A percentile compares a stretch with the other conserved stretches of the same genome.
phyloP scores from a whole-genome alignment of 805 yeast species.

The Blastobotrys attinorum region DNA sequence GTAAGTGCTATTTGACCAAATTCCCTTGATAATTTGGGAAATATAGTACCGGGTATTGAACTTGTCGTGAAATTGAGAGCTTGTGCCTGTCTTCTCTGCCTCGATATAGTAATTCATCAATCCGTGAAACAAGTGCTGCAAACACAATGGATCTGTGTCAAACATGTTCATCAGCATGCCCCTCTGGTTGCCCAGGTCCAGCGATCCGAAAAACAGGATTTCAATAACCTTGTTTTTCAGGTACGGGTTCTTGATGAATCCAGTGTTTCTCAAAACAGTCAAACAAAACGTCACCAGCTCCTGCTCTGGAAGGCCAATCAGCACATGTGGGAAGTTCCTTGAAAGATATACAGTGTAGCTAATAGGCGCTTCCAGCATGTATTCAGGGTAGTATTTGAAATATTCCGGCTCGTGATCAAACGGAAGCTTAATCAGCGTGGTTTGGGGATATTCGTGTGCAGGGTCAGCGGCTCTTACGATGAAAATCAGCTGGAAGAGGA shows the following conservation, averaged over 20 bases:
- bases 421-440: slow-evolving; percentile 8
- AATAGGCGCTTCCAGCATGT: slow-evolving; percentile 71
- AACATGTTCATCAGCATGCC: slow-evolving; percentile 70
- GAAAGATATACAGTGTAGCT: slow-evolving; percentile 44
- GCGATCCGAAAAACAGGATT: slow-evolving; percentile 60
- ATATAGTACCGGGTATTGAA: slow-evolving; percentile 86
- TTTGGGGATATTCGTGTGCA: slow-evolving; percentile 33
- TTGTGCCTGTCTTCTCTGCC: slow-evolving; percentile 93
- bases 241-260: slow-evolving; percentile 80
- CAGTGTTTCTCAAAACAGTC: slow-evolving; percentile 59
- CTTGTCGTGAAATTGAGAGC: slow-evolving; percentile 92
- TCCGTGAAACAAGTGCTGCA: slow-evolving; percentile 65
- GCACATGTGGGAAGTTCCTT: slow-evolving; percentile 51
- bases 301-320: slow-evolving; percentile 27
- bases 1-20: slow-evolving; percentile 72
- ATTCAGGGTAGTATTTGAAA: slow-evolving; percentile 87
- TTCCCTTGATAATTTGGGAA: slow-evolving; percentile 68
- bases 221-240: slow-evolving; percentile 80
- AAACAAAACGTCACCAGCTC: slow-evolving; percentile 60
- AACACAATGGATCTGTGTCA: slow-evolving; percentile 53
- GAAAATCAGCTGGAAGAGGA: slow-evolving; percentile 68
- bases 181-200: slow-evolving; percentile 34
- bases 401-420: slow-evolving; percentile 26
- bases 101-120: slow-evolving; percentile 85
- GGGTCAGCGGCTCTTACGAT: slow-evolving; percentile 70